phyloP scores from a whole-genome alignment of 2,329 filamentous ascomycete genomes.

The Acephala macrosclerotiorum region DNA sequence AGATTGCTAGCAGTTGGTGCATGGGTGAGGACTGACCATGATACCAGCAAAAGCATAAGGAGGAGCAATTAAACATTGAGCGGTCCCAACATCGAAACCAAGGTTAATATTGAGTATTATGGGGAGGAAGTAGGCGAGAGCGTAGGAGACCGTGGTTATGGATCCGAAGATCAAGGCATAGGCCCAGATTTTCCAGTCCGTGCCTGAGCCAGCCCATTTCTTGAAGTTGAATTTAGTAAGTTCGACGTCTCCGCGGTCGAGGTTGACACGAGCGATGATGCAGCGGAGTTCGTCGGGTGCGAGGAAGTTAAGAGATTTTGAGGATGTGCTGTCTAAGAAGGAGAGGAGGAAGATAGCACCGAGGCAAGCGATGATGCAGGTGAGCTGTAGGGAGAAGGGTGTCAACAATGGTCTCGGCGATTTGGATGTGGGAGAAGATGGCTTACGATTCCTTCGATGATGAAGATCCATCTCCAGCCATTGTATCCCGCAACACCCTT shows the following conservation, averaged over 20 bases:
- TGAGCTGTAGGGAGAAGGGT: constrained; percentile 57
- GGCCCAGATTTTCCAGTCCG: constrained; percentile 66
- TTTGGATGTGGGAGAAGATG: constrained; percentile 45
- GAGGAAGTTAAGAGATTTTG: constrained; percentile 57
- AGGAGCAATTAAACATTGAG: constrained; percentile 63
- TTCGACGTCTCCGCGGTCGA: constrained; percentile 62
- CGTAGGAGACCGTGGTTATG: constrained; percentile 76
- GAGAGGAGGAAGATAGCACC: constrained; percentile 68
- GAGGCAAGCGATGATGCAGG: constrained; percentile 56
- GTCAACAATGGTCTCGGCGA: not conserved
- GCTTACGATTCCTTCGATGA: constrained; percentile 44
- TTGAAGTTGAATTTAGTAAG: constrained; percentile 54
- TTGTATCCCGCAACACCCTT: constrained; percentile 38
- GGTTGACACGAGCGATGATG: constrained; percentile 60
- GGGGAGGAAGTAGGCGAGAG: constrained; percentile 80
- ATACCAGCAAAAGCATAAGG: constrained; percentile 56
- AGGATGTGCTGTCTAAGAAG: constrained; percentile 63
- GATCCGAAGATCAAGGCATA: constrained; percentile 69
- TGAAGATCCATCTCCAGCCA: constrained; percentile 54
- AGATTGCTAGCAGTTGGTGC: no score
- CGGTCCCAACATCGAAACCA: constrained; percentile 57
- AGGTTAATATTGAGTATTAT: constrained; percentile 71
- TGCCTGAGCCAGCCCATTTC: constrained; percentile 54
- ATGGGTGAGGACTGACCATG: constrained; percentile 50
- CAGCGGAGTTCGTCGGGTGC: constrained; percentile 57